Evolutionary conservation across 768 basidiomycete species (phyloP), one percentile per base, ranked within the genome.

Genomic region (Hemileccinum impolitum): DNA sequence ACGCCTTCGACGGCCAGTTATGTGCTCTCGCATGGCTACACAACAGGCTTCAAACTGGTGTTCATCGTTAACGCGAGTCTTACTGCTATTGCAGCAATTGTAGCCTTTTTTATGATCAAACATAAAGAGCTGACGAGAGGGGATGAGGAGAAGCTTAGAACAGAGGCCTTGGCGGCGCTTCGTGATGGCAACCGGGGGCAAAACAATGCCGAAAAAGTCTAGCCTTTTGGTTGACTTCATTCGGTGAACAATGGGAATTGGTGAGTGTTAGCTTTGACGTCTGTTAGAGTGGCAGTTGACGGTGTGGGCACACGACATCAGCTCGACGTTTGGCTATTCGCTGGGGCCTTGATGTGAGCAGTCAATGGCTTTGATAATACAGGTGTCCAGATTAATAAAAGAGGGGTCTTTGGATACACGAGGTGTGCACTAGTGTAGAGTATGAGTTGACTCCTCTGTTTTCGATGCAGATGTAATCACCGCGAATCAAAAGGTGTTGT

Each of bases 31-130:
- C 50, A 70, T 9, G 82, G 77, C 1, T 82, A 80, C 65, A 79
- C 75, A 18, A 62, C 61, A 15, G 86, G 86, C 2, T 83, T 87
- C 64, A 65, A 72, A 35, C 61, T 69, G 4, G 69, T 87, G 3
- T 89, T 87, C 65, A 72, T 82, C 34, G 70, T 87, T 50, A 79
- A 85, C 51, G 78, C 80, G 2, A 70, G 72, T 2, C 62, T 85
- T 28, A 75, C 80, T 6, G 78, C 73, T 1, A 47, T 79, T 1
- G 82, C 81, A 4, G 76, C 77, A n/a, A 57, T 83, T 25, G 66
- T 79, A 15, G 77, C 79, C 49, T 60, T 84, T 12, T 52, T 79
- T 39, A 76, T 87, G 73, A 83, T 85, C 56, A 78, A 78, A 50
- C 79, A 82, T 53, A 75, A 79, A 48, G 77, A 84, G 25, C 66